Conservation (phyloP, 306 rosid species). For the Acacia acuminata region DNA sequence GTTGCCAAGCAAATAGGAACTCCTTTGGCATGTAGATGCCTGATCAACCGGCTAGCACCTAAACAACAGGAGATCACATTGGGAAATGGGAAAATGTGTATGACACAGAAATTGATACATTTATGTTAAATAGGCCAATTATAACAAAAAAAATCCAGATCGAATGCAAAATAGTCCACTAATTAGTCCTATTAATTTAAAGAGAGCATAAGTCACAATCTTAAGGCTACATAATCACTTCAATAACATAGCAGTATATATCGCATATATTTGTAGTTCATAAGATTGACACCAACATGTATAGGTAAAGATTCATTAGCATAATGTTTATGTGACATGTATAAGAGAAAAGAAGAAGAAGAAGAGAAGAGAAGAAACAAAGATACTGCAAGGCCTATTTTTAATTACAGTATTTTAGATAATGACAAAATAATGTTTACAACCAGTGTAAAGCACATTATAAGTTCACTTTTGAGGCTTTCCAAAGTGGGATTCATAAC, state of each 20-base stretch:
- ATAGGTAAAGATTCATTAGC: background rate
- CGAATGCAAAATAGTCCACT: background rate
- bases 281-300: background rate
- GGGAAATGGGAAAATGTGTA: background rate
- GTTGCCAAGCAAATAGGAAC: slow-evolving; percentile 80
- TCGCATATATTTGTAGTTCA: background rate
- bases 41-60: slow-evolving; percentile 82
- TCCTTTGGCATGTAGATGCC: slow-evolving; percentile 78
- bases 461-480: background rate
- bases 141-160: background rate
- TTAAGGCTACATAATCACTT: background rate
- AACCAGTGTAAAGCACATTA: background rate
- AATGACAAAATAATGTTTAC: background rate
- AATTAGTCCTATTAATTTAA: slow-evolving; percentile 14
- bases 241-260: background rate
- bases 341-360: too few relatives aligned
- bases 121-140: background rate
- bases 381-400: background rate
- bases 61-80: slow-evolving; percentile 12
- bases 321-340: background rate
- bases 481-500: too few relatives aligned
- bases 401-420: background rate
- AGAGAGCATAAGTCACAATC: background rate
- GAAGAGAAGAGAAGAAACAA: background rate
- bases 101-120: background rate